phyloP scores from a whole-genome alignment of 345 rosid species.

The Salix viminalis region DNA sequence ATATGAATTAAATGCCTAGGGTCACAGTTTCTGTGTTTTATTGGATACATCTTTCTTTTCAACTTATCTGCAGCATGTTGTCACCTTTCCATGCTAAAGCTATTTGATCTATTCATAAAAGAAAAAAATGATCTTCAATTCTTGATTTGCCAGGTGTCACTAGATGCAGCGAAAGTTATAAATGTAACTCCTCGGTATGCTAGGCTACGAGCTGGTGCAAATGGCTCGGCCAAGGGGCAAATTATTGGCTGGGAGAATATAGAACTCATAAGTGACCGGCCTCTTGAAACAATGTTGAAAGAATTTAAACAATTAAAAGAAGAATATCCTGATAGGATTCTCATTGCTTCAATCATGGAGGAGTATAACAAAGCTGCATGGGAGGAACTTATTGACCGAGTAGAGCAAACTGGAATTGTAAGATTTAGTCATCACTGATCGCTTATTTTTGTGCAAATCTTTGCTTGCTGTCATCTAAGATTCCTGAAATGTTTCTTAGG shows the following conservation, averaged over 20 bases:
- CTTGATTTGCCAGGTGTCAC: constrained; percentile 59
- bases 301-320: constrained; percentile 77
- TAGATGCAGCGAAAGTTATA: constrained; percentile 85
- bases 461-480: background rate
- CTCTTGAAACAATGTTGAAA: constrained; percentile 88
- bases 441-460: background rate
- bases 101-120: background rate
- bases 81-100: background rate
- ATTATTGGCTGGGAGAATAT: constrained; percentile 98
- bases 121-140: constrained; percentile 1
- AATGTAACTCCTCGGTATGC: constrained; percentile 96
- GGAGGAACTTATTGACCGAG: constrained; percentile 96
- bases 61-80: background rate
- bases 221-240: constrained; percentile 75
- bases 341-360: constrained; percentile 97
- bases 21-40: background rate
- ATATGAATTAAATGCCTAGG: background rate
- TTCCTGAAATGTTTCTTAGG: constrained; percentile 35
- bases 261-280: constrained; percentile 92
- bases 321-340: constrained; percentile 87
- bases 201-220: constrained; percentile 56
- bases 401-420: constrained; percentile 92
- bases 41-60: background rate
- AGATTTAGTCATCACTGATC: constrained; percentile 26
- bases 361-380: constrained; percentile 82